These are phyloP conservation scores for Cytospora schulzeri DNA, from an alignment of 2,329 filamentous ascomycete genomes.

Conservation along the genomic window DNA sequence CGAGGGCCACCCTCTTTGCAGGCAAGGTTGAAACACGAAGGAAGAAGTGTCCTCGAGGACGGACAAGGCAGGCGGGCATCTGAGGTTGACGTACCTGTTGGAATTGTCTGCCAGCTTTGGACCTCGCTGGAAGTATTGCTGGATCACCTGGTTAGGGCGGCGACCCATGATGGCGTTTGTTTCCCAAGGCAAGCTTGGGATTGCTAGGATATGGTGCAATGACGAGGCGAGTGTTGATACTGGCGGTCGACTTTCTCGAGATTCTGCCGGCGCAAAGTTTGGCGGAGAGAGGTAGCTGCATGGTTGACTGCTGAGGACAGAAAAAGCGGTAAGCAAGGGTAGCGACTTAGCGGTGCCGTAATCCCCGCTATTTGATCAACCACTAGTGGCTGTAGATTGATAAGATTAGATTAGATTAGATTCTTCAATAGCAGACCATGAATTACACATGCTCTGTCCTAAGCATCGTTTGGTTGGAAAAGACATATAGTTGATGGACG, in stretches of 20 bases:
- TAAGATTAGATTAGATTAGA: not conserved
- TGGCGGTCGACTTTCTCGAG: slow-evolving; percentile 19
- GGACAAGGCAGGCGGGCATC: not conserved
- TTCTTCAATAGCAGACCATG: no score
- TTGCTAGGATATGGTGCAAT: not conserved
- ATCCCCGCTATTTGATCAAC: not conserved
- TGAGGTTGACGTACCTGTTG: slow-evolving; percentile 87
- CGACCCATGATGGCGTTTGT: slow-evolving; percentile 64
- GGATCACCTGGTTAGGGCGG: slow-evolving; percentile 80
- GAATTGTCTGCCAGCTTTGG: slow-evolving; percentile 85
- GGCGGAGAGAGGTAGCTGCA: slow-evolving; percentile 10
- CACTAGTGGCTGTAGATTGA: not conserved
- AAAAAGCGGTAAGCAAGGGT: slow-evolving; percentile 17
- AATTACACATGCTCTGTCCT: not conserved
- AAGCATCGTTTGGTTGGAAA: no score
- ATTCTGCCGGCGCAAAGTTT: slow-evolving; percentile 23
- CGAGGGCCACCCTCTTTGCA: not conserved
- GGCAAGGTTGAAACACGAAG: not conserved
- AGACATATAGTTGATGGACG: no score
- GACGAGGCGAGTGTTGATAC: not conserved
- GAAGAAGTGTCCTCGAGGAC: not conserved
- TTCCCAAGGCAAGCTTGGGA: slow-evolving; percentile 17
- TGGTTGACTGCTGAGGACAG: slow-evolving; percentile 3
- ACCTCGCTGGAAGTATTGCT: slow-evolving; percentile 86
- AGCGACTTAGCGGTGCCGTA: not conserved